phyloP scores from a whole-genome alignment of 2,329 filamentous ascomycete genomes.

The Verticillium longisporum region DNA sequence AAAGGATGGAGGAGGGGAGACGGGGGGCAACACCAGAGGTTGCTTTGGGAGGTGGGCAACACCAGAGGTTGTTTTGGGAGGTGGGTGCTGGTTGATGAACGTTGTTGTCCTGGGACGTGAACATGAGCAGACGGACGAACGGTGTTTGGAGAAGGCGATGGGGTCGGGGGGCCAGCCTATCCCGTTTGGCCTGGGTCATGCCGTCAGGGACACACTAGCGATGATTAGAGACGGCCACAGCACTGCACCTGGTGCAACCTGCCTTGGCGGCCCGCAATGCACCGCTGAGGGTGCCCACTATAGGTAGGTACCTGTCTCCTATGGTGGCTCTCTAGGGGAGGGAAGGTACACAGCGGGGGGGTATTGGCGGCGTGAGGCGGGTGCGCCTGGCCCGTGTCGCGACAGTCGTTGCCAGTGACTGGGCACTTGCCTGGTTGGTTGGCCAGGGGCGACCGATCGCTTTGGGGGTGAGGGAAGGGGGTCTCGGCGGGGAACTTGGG shows the following conservation, averaged over 20 bases:
- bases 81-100: background rate
- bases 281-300: too few species aligned
- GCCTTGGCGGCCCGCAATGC: background rate
- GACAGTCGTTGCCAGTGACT: background rate
- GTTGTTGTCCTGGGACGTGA: background rate
- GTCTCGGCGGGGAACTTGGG: background rate
- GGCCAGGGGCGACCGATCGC: background rate
- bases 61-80: background rate
- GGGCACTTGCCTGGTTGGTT: background rate
- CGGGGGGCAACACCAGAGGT: background rate
- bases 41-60: background rate
- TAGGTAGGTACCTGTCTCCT: background rate
- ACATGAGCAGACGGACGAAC: background rate
- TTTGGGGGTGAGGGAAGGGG: background rate
- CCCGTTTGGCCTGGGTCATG: background rate
- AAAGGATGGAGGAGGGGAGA: background rate
- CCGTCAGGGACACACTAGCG: background rate
- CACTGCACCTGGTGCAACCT: background rate
- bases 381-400: background rate
- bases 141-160: background rate
- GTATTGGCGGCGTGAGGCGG: background rate
- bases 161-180: background rate
- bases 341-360: too few species aligned
- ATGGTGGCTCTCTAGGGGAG: too few species aligned
- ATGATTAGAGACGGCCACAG: background rate